phyloP scores from a whole-genome alignment of 345 rosid species.

The Cardamine resedifolia region DNA sequence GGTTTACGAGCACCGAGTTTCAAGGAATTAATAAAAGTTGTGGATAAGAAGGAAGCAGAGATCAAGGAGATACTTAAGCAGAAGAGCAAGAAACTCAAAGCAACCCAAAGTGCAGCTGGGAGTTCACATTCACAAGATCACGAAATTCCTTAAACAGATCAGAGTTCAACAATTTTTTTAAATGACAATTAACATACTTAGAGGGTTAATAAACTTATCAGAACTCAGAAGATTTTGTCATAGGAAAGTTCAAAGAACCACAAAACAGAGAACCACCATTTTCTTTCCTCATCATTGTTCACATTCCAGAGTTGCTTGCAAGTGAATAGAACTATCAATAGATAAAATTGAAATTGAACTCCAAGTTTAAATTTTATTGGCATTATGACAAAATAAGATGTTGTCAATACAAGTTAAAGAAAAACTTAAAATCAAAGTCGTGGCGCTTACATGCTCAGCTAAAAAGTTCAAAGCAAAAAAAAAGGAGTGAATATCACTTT shows the following conservation, averaged over 20 bases:
- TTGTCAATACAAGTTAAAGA: constrained; percentile 19
- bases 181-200: constrained; percentile 30
- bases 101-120: constrained; percentile 45
- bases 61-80: constrained; percentile 58
- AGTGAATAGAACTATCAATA: constrained; percentile 5
- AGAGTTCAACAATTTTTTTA: constrained; percentile 11
- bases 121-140: constrained; percentile 28
- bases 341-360: neutral
- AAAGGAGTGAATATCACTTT: constrained; percentile 22
- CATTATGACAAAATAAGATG: constrained; percentile 15
- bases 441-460: constrained; percentile 20
- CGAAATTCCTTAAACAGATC: constrained; percentile 20
- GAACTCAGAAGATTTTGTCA: constrained; percentile 36
- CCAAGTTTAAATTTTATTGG: constrained; percentile 22
- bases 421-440: constrained; percentile 12
- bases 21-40: constrained; percentile 49
- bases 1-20: constrained; percentile 51
- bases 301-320: constrained; percentile 17
- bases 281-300: neutral
- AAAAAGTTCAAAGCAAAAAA: neutral
- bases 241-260: constrained; percentile 25
- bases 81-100: constrained; percentile 47
- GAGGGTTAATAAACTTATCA: constrained; percentile 13
- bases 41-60: constrained; percentile 65
- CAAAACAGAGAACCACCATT: too few species aligned